Evolutionary conservation across 2,329 filamentous ascomycete genomes (phyloP).

Genomic region (Beauveria brongniartii): DNA sequence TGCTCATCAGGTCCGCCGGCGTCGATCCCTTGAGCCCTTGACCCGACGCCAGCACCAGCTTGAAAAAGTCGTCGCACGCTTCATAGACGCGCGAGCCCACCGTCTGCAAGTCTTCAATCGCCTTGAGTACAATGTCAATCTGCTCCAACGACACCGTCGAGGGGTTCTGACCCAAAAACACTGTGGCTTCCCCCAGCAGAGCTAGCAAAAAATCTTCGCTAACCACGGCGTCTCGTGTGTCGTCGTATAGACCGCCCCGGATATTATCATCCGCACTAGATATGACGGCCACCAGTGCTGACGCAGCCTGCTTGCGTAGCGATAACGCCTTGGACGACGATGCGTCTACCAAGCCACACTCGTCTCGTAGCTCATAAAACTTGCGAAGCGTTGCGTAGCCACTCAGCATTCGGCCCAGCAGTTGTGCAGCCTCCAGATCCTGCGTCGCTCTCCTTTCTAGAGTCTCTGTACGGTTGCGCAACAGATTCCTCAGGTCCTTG

Average conservation of each 20-base stretch:
- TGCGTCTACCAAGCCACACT: slow-evolving; percentile 20
- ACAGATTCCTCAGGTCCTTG: slow-evolving; percentile 57
- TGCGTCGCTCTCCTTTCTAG: slow-evolving; percentile 63
- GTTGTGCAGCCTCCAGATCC: slow-evolving; percentile 73
- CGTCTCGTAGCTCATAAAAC: slow-evolving; percentile 83
- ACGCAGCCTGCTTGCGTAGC: slow-evolving; percentile 60
- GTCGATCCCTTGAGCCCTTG: slow-evolving; percentile 54
- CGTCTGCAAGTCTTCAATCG: slow-evolving; percentile 72
- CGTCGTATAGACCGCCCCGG: slow-evolving; percentile 81
- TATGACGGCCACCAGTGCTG: slow-evolving; percentile 73
- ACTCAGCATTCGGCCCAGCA: slow-evolving; percentile 78
- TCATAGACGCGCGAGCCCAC: slow-evolving; percentile 63
- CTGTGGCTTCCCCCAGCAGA: slow-evolving; percentile 73
- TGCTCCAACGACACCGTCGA: slow-evolving; percentile 59
- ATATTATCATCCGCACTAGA: slow-evolving; percentile 84
- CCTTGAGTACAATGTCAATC: slow-evolving; percentile 66
- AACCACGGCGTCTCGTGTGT: slow-evolving; percentile 70
- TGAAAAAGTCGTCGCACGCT: slow-evolving; percentile 71
- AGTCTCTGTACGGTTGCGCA: slow-evolving; percentile 63
- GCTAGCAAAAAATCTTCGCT: slow-evolving; percentile 81
- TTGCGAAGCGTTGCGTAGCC: slow-evolving; percentile 86
- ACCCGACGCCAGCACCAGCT: slow-evolving; percentile 63
- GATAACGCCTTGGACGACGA: slow-evolving; percentile 39
- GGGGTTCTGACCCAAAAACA: slow-evolving; percentile 57
- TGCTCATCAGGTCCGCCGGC: slow-evolving; percentile 55